These are phyloP conservation scores for Chlorociboria aeruginascens DNA, from an alignment of 495 filamentous ascomycete species.

Conservation along the genomic window DNA sequence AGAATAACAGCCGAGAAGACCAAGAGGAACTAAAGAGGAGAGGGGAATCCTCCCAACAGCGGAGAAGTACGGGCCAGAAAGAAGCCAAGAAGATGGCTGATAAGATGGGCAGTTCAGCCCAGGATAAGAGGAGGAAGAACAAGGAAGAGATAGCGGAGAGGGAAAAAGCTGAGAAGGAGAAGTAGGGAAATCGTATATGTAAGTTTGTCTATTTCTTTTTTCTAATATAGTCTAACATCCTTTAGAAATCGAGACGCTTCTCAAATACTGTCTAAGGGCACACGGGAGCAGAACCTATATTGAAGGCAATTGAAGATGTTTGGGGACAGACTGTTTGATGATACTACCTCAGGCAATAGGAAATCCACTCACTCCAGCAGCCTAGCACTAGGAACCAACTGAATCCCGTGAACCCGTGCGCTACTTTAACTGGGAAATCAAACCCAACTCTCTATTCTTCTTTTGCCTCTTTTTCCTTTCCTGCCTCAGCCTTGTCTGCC, in stretches of 20 bases:
- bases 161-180: conserved; percentile 1
- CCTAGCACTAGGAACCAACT: neutral
- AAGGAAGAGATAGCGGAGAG: neutral
- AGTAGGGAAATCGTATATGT: neutral
- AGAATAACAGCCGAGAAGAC: neutral
- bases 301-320: conserved; percentile 1
- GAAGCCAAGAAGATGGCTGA: neutral
- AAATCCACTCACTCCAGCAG: neutral
- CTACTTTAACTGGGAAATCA: neutral
- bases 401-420: neutral
- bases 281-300: neutral
- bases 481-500: no score
- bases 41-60: conserved; percentile 1
- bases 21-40: neutral
- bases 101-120: neutral
- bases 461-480: neutral
- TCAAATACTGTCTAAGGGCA: neutral
- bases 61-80: neutral
- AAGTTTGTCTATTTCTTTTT: neutral
- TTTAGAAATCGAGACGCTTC: neutral
- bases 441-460: neutral
- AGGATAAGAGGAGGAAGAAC: neutral
- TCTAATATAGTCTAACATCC: neutral
- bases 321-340: neutral
- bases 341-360: neutral